phyloP scores from a whole-genome alignment of 768 basidiomycete species.

The Chalciporus sphaerocephalus region DNA sequence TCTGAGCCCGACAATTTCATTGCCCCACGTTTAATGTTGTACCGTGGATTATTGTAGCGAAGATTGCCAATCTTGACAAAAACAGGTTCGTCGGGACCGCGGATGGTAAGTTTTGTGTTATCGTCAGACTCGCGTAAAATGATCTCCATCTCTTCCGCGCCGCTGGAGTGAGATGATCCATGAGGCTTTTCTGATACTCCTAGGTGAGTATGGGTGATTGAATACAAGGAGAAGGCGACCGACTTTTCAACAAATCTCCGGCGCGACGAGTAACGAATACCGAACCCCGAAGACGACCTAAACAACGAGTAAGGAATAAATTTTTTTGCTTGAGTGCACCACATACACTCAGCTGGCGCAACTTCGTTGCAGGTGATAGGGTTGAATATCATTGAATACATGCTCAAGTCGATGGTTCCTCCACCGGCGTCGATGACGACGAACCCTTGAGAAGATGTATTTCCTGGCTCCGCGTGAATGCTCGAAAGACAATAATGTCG shows the following conservation, averaged over 20 bases:
- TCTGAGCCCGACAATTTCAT: slow-evolving; percentile 7
- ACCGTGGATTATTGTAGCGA: slow-evolving; percentile 1
- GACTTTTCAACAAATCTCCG: slow-evolving; percentile 32
- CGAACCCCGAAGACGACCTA: slow-evolving; percentile 44
- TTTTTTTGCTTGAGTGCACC: fast-evolving
- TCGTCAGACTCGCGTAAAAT: slow-evolving; percentile 9
- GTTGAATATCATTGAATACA: slow-evolving; percentile 24
- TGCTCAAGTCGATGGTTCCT: slow-evolving; percentile 36
- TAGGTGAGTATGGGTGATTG: neutral
- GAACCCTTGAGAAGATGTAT: slow-evolving; percentile 28
- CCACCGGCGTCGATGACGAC: slow-evolving; percentile 44
- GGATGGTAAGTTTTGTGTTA: slow-evolving; percentile 6
- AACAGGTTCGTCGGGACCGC: neutral
- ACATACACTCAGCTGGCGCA: slow-evolving; percentile 28
- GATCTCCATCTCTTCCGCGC: slow-evolving; percentile 2
- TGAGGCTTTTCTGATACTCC: slow-evolving; percentile 1
- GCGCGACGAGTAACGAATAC: slow-evolving; percentile 45
- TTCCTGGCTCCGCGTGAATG: slow-evolving; percentile 16
- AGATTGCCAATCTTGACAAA: neutral
- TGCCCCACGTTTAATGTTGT: slow-evolving; percentile 4
- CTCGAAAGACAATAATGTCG: slow-evolving; percentile 38
- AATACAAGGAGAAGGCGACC: neutral
- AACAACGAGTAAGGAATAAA: neutral
- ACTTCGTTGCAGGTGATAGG: slow-evolving; percentile 31
- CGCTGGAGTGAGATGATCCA: slow-evolving; percentile 1